Percentiles rank a stretch among this genome's conserved stretches.
These are phyloP conservation scores for Iberis pinnata DNA, from an alignment of 345 rosid species.

Conservation along the genomic window DNA sequence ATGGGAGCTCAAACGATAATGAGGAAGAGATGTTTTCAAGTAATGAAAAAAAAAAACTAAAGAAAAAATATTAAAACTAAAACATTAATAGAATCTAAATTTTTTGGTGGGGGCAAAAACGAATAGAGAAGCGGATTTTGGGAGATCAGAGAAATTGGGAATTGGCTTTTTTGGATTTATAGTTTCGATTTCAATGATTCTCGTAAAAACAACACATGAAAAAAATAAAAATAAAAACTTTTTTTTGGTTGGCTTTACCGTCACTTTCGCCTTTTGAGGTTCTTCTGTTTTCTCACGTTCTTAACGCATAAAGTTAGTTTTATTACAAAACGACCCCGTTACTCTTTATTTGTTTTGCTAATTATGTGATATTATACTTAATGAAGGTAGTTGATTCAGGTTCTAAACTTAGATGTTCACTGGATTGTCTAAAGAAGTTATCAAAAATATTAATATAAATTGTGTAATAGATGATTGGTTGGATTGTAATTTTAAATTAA, in stretches of 20 bases:
- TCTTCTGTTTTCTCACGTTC: slow-evolving; percentile 13
- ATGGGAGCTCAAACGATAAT: slow-evolving; percentile 28
- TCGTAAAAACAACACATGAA: slow-evolving; percentile 15
- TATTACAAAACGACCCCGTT: no score
- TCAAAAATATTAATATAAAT: no score
- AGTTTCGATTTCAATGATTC: slow-evolving; percentile 17
- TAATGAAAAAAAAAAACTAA: no score
- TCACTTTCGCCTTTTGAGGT: slow-evolving; percentile 27
- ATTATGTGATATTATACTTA: no score
- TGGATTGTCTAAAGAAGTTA: no score
- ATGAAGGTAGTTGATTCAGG: no score
- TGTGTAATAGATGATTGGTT: no score
- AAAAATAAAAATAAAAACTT: no score
- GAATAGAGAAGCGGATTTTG: slow-evolving; percentile 20
- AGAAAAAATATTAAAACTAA: background rate
- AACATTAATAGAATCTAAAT: slow-evolving; percentile 21
- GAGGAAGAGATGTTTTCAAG: slow-evolving; percentile 17
- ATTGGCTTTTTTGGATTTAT: slow-evolving; percentile 25
- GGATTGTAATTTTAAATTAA: no score
- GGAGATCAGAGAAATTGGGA: slow-evolving; percentile 11
- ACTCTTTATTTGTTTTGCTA: no score
- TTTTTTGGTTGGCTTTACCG: slow-evolving; percentile 36
- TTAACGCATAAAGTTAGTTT: no score
- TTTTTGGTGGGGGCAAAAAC: slow-evolving; percentile 15
- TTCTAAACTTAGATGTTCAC: no score